These are phyloP conservation scores for Inonotus obliquus DNA, from an alignment of 1,284 basidiomycete species.

Conservation along the genomic window DNA sequence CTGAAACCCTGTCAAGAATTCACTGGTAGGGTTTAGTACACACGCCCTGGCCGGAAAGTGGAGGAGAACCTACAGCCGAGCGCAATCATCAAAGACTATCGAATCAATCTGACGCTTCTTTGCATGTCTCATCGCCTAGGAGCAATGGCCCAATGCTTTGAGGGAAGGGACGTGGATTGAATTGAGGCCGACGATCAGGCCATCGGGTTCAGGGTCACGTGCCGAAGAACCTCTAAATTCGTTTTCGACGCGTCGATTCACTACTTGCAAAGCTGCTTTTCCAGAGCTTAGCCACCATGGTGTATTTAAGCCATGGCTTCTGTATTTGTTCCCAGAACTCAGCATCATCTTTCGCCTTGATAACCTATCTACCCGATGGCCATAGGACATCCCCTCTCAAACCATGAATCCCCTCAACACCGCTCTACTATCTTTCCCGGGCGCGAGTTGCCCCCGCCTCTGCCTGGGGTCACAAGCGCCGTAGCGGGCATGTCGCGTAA, in stretches of 20 bases:
- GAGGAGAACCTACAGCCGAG: conserved; percentile 50
- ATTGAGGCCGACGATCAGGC: not conserved
- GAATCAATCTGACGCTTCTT: conserved; percentile 60
- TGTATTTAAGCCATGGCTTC: not conserved
- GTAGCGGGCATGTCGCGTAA: not conserved
- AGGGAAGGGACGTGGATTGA: not conserved
- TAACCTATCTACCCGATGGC: not conserved
- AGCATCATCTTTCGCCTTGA: not conserved
- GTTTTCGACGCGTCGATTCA: not conserved
- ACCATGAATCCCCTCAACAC: conserved; percentile 1
- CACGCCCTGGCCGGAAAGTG: not conserved
- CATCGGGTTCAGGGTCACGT: not conserved
- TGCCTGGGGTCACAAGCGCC: not conserved
- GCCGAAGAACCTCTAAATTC: not conserved
- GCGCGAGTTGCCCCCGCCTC: conserved; percentile 5
- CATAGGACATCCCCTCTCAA: not conserved
- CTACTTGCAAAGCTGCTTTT: not conserved
- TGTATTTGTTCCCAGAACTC: not conserved
- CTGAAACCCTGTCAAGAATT: conserved; percentile 83
- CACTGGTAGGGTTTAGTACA: conserved; percentile 38
- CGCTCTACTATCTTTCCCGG: conserved; percentile 9
- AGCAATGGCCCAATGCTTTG: conserved; percentile 7
- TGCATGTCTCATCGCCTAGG: conserved; percentile 55
- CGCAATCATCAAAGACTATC: conserved; percentile 73
- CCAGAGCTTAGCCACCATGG: conserved; percentile 1